Base-by-base conservation (phyloP, 1,284 basidiomycete species). In the Leucoagaricus sp. region DNA sequence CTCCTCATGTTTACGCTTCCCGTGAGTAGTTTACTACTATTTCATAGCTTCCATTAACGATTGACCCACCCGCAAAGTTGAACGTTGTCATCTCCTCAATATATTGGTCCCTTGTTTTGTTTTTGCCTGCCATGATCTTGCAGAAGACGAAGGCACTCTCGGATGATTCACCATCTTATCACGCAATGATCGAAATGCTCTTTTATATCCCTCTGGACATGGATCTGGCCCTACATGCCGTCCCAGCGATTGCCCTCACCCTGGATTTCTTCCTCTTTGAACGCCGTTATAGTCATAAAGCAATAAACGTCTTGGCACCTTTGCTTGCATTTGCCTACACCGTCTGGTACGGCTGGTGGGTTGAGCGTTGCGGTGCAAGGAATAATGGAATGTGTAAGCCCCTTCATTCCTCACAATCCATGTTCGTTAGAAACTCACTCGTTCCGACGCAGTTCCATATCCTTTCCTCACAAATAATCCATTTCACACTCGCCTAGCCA, bases 201-300 rank as follows among this genome's bases (percentile, higher is more conserved):
- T 70, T 81, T 56, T 69, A 75, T 38, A 77, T 92, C 31, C 88
- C 89, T 0, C 69, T 92, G 2, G 65, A 68, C 55, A 75, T 85
- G 55, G 91, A 94, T 64, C 68, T 91, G 2, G 75, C 81, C 0
- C 68, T 94, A 54, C 92, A 94, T 65, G 82, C 83, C 4, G 71
- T 75, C 1, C 92, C 92, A 0, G 80, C 82, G 0, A 44, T 85
- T 9, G 66, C 82, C 2, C 75, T 93, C 26, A 61, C 89, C 19
- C 50, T 84, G 26, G 90, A 94, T 68, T 94, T 94, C 70, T 78
- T 88, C 63, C 58, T 81, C 19, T 81, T 90, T 54, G 88, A 93
- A 66, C 61, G 64, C 40, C 87, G 80, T 61, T 93, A 86, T 67
- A 68, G 72, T 4, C 70, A 69, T n/a, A 72, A 66, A 0, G 74